These are phyloP conservation scores for Euphorbia peplus DNA, from an alignment of 345 rosid genomes.

Conservation along the genomic window DNA sequence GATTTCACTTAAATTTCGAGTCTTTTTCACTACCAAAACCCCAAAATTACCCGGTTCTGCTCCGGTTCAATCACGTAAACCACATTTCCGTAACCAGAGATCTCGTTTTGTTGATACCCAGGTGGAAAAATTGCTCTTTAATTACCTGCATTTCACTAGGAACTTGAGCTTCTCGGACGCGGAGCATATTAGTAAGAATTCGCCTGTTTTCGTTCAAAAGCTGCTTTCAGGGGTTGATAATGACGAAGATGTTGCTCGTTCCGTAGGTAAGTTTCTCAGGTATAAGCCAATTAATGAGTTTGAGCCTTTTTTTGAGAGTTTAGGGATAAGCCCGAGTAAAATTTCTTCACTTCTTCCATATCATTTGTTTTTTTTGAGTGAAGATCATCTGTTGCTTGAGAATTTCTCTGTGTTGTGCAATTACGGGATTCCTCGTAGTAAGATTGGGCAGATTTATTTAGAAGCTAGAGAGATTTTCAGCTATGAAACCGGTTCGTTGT, in stretches of 20 bases:
- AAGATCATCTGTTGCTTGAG: conserved; percentile 56
- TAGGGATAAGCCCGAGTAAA: conserved; percentile 60
- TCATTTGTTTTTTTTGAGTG: conserved; percentile 48
- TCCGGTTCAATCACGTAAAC: conserved; percentile 25
- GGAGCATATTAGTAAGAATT: conserved; percentile 81
- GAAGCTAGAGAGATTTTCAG: conserved; percentile 59
- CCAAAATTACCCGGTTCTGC: conserved; percentile 22
- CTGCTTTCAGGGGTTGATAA: conserved; percentile 52
- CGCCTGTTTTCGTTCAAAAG: conserved; percentile 47
- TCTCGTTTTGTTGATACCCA: conserved; percentile 39
- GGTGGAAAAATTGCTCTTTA: conserved; percentile 63
- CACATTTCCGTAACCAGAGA: conserved; percentile 27
- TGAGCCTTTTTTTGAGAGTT: conserved; percentile 85
- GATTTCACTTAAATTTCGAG: conserved; percentile 26
- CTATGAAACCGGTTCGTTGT: conserved; percentile 43
- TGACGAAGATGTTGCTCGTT: conserved; percentile 42
- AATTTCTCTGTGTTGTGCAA: conserved; percentile 55
- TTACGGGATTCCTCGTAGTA: conserved; percentile 69
- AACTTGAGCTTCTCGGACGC: conserved; percentile 55
- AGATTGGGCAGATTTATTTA: conserved; percentile 63
- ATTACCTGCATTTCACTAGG: conserved; percentile 75
- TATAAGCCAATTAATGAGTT: conserved; percentile 82
- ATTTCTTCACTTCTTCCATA: conserved; percentile 43
- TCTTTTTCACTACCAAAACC: conserved; percentile 24
- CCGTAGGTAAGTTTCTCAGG: conserved; percentile 52